Evolutionary conservation across 345 rosid genomes (phyloP), one percentile per base, ranked within the genome.

Genomic region (Hibiscus tridactylites): DNA sequence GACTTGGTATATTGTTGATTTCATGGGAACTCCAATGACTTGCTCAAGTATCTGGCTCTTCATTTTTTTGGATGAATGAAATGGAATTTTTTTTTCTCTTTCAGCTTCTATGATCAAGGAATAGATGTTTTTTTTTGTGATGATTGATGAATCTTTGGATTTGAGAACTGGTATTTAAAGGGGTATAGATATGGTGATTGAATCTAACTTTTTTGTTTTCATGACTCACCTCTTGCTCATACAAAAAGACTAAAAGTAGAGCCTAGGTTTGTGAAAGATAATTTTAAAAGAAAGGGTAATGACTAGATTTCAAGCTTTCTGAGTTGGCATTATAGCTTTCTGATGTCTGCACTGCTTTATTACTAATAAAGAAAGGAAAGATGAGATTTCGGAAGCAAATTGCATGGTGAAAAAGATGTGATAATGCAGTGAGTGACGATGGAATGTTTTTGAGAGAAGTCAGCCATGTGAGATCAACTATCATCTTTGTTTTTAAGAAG

Each of bases 241-340:
- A 56, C 72, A 17, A 53, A 2, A 29, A 60, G 61, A 31, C 13
- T 58, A 75, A 81, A 76, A 72, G 68, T 12, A 56, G 24, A 49
- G 42, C 39, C 26, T 68, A 21, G 73, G 39, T 47, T 52, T 29
- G 31, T 35, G 46, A 74, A 59, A 59, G 67, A 44, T 46, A 46
- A 13, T 31, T 44, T 47, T 35, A 31, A 60, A 67, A 46, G 12
- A 26, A 71, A 70, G 47, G 47, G n/a, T 49, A 6, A 15, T 44
- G 47, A 44, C 13, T 44, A 44, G 47, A 44, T 44, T 44, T 10
- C 47, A 66, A 71, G 47, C 78, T 75, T 85, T 85, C 72, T 80
- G 82, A 88, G 84, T 49, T 81, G 93, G 83, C 82, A 76, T 37
- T 44, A 56, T 77, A 52, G 68, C 88, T 81, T 86, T 85, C 42